Conservation (phyloP, 2,329 filamentous ascomycete genomes). For the Fonsecaea nubica region DNA sequence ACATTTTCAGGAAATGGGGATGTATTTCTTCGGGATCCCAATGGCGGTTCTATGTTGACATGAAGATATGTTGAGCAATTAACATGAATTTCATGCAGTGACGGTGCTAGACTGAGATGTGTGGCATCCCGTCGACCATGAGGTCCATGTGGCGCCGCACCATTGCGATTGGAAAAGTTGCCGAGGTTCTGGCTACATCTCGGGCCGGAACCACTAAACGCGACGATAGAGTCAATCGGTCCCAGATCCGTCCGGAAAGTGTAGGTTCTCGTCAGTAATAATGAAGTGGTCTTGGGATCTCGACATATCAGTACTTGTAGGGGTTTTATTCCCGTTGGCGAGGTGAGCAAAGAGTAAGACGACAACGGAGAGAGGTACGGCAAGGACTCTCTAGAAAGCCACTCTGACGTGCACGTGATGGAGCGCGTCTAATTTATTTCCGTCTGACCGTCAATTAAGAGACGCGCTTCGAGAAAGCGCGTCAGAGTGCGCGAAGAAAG, state of each 20-base stretch:
- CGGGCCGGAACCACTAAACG: background rate
- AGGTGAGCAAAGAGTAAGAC: too few species aligned
- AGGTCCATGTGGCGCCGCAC: background rate
- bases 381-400: too few species aligned
- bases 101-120: background rate
- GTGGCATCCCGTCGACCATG: background rate
- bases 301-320: background rate
- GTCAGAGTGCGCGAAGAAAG: background rate
- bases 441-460: background rate
- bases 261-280: background rate
- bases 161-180: background rate
- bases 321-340: background rate
- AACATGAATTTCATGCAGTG: too few species aligned
- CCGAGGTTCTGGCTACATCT: slow-evolving; percentile 15
- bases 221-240: background rate
- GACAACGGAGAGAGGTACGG: background rate
- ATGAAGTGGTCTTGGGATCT: background rate
- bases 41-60: background rate
- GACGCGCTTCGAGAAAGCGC: background rate
- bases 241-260: background rate
- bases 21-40: background rate
- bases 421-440: background rate
- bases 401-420: background rate
- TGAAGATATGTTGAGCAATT: background rate
- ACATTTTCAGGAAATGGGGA: slow-evolving; percentile 39